phyloP scores from a whole-genome alignment of 1,284 basidiomycete species.

The Pholiota adiposa region DNA sequence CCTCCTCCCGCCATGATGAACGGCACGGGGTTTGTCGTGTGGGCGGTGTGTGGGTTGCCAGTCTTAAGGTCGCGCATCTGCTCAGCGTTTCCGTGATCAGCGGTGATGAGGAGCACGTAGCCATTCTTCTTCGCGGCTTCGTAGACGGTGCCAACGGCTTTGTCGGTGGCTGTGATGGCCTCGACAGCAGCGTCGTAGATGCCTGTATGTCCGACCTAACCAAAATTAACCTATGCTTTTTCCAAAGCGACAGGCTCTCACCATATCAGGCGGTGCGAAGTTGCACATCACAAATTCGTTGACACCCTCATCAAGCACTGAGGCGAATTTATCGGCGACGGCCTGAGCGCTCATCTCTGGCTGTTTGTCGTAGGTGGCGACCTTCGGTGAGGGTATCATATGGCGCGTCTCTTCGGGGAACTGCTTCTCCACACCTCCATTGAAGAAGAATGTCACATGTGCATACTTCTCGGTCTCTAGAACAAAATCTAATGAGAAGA shows the following conservation, averaged over 20 bases:
- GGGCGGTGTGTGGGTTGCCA: conserved; percentile 85
- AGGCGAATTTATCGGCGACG: conserved; percentile 89
- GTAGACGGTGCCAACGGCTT: conserved; percentile 84
- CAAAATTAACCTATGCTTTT: not conserved
- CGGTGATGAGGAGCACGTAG: conserved; percentile 84
- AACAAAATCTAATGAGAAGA: not conserved
- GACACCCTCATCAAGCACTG: conserved; percentile 70
- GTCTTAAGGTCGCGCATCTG: conserved; percentile 89
- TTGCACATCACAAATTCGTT: conserved; percentile 95
- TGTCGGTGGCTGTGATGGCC: conserved; percentile 84
- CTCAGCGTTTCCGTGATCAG: conserved; percentile 93
- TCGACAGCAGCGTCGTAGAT: conserved; percentile 86
- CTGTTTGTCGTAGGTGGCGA: conserved; percentile 81
- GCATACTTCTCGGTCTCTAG: conserved; percentile 93
- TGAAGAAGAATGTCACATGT: conserved; percentile 97
- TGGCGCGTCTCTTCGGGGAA: conserved; percentile 83
- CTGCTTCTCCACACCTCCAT: conserved; percentile 91
- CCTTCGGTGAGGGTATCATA: conserved; percentile 89
- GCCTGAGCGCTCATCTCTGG: conserved; percentile 87
- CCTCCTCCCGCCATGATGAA: conserved; percentile 47
- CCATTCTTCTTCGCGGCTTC: conserved; percentile 84
- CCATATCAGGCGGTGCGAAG: conserved; percentile 96
- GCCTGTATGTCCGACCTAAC: conserved; percentile 86
- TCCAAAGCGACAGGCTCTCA: conserved; percentile 28
- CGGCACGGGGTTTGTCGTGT: conserved; percentile 78